These are phyloP conservation scores for Hyaloraphidium curvatum DNA, from an alignment of 192 early-diverging fungal genomes.

Conservation along the genomic window DNA sequence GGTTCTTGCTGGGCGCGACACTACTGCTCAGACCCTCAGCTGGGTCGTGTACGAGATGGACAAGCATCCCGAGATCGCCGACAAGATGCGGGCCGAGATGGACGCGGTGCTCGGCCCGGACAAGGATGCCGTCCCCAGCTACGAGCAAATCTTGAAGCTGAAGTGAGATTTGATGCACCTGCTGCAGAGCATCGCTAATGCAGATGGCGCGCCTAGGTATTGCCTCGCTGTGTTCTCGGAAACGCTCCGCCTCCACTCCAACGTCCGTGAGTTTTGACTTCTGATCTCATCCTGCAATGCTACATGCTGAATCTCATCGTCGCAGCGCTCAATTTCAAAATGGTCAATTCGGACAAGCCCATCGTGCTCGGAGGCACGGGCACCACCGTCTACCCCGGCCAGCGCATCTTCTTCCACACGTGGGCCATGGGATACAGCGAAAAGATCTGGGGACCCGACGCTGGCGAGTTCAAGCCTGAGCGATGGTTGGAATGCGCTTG, in stretches of 20 bases:
- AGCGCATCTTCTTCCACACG: constrained; percentile 3
- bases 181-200: too few species aligned
- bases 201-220: too few species aligned
- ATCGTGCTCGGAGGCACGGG: not conserved
- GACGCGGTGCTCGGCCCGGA: not conserved
- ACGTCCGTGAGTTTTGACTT: too few species aligned
- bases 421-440: constrained; percentile 29
- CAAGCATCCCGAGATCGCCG: not conserved
- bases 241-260: too few species aligned
- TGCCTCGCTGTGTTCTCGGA: too few species aligned
- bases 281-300: too few species aligned
- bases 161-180: too few species aligned
- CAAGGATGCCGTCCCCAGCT: not conserved
- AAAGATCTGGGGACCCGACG: constrained; percentile 44
- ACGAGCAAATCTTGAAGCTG: not conserved
- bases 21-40: not conserved
- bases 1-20: too few species aligned
- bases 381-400: not conserved
- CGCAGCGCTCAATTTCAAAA: too few species aligned
- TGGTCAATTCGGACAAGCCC: too few species aligned
- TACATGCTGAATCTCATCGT: constrained; percentile 25
- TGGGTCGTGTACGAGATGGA: not conserved
- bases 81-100: not conserved
- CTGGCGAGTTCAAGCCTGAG: constrained; percentile 37
- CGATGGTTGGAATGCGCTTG: too few species aligned